Percentiles rank a stretch among this genome's conserved stretches.
Evolutionary conservation across 441 rosid species (phyloP).

Genomic region (Daphne laureola): DNA sequence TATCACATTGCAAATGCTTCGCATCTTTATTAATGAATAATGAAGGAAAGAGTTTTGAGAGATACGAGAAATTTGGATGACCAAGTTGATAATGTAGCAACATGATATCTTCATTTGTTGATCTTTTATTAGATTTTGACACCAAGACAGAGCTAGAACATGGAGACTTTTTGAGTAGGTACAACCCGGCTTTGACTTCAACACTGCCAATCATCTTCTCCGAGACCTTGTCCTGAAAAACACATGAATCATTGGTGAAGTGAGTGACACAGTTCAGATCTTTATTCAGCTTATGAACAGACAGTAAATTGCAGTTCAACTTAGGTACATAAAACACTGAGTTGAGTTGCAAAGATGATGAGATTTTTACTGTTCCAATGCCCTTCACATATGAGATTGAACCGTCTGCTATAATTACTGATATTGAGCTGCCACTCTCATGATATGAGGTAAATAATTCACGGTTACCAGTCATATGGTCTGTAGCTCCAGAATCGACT

Average conservation of each 20-base stretch:
- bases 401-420: neutral
- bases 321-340: neutral
- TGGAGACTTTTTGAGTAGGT: neutral
- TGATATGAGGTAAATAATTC: neutral
- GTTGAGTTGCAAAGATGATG: neutral
- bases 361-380: neutral
- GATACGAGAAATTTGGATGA: neutral
- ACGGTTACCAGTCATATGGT: neutral
- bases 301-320: neutral
- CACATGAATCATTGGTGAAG: neutral
- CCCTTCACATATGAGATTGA: neutral
- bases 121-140: neutral
- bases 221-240: neutral
- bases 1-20: neutral
- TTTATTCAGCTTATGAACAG: neutral
- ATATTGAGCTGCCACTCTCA: neutral
- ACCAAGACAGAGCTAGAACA: neutral
- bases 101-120: neutral
- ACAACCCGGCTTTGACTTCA: neutral
- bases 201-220: constrained; percentile 1
- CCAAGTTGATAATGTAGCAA: neutral
- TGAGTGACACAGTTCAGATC: neutral
- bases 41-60: neutral
- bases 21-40: neutral
- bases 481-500: too few species aligned